Evolutionary conservation across 768 basidiomycete species (phyloP).

Genomic region (Pisolithus orientalis): DNA sequence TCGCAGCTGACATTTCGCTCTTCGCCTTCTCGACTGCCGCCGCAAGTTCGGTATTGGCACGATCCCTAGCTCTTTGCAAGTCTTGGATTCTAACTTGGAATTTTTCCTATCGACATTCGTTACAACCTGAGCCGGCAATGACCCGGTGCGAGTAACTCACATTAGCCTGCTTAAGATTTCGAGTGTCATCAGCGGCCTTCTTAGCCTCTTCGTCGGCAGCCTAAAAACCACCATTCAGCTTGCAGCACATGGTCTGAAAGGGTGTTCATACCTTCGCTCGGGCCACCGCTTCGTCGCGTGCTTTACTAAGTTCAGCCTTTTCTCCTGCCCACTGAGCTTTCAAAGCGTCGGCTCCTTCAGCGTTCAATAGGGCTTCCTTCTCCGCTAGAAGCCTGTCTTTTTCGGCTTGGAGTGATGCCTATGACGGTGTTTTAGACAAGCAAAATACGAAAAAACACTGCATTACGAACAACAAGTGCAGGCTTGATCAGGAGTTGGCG

Average conservation of each 20-base stretch:
- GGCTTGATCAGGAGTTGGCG: slow-evolving; percentile 16
- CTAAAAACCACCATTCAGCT: slow-evolving; percentile 19
- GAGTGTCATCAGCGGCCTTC: slow-evolving; percentile 39
- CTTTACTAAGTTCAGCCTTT: slow-evolving; percentile 50
- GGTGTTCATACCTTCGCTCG: slow-evolving; percentile 45
- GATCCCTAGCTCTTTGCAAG: slow-evolving; percentile 46
- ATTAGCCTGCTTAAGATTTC: slow-evolving; percentile 31
- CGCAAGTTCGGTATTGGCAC: slow-evolving; percentile 38
- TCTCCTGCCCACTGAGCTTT: slow-evolving; percentile 50
- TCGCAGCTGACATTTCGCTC: slow-evolving; percentile 32
- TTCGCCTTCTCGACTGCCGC: slow-evolving; percentile 54
- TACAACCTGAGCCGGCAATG: slow-evolving; percentile 1
- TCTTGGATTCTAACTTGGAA: slow-evolving; percentile 50
- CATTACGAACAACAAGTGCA: slow-evolving; percentile 29
- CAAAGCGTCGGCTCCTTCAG: slow-evolving; percentile 24
- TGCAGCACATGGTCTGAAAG: background rate
- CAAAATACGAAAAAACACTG: background rate
- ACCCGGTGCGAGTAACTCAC: slow-evolving; percentile 8
- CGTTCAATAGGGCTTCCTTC: slow-evolving; percentile 37
- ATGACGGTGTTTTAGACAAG: background rate
- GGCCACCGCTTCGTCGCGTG: slow-evolving; percentile 53
- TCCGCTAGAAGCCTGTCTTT: slow-evolving; percentile 57
- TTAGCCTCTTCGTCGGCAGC: slow-evolving; percentile 37
- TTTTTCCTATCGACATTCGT: slow-evolving; percentile 43
- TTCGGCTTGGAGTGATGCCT: slow-evolving; percentile 54